These are phyloP conservation scores for Raphanus sativus DNA, from an alignment of 345 rosid genomes.

Conservation along the genomic window DNA sequence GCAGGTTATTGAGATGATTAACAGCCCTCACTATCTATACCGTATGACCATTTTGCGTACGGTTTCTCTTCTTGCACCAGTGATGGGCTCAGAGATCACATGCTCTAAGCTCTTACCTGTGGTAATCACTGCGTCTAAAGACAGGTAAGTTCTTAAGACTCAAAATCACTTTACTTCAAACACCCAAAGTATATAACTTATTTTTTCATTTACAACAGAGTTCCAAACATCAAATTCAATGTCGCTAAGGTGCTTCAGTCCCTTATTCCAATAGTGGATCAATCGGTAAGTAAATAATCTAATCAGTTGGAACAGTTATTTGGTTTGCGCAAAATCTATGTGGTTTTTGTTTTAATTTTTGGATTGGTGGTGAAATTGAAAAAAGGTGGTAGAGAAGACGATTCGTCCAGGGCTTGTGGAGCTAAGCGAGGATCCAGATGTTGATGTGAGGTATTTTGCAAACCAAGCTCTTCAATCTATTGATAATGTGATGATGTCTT, in stretches of 20 bases:
- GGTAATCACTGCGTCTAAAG: conserved; percentile 78
- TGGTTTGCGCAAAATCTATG: not conserved
- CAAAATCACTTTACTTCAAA: not conserved
- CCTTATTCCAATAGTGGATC: conserved; percentile 77
- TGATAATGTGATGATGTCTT: conserved; percentile 75
- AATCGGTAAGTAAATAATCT: conserved; percentile 56
- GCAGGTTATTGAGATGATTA: conserved; percentile 86
- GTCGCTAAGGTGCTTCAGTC: conserved; percentile 96
- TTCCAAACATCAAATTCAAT: conserved; percentile 94
- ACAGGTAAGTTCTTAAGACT: conserved; percentile 53
- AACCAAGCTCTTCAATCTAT: conserved; percentile 78
- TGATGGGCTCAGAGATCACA: conserved; percentile 83
- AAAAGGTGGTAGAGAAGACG: conserved; percentile 73
- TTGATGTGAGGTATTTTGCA: conserved; percentile 85
- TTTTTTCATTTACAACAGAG: conserved; percentile 44
- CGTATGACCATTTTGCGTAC: conserved; percentile 87
- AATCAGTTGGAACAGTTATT: not conserved
- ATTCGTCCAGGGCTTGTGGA: conserved; percentile 80
- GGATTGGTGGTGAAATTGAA: not conserved
- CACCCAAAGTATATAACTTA: not conserved
- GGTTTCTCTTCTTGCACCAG: conserved; percentile 85
- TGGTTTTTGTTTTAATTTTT: not conserved
- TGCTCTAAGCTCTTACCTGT: conserved; percentile 81
- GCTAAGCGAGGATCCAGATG: conserved; percentile 89
- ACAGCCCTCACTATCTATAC: conserved; percentile 82